Evolutionary conservation across 257 asterid species (phyloP), one percentile per base, ranked within the genome.

Genomic region (Plantago ovata): DNA sequence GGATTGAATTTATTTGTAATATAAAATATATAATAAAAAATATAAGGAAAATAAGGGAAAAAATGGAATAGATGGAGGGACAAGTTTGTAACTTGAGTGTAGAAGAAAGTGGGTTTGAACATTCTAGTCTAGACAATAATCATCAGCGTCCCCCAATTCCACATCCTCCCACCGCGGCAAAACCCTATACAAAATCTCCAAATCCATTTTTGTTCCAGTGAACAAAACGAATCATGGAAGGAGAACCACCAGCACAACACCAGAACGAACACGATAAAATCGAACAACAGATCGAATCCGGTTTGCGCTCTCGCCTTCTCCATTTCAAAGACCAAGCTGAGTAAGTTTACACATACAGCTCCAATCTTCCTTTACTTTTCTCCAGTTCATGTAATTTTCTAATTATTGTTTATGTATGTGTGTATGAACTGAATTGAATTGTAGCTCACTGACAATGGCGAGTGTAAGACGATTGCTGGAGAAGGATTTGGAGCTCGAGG

Each of bases 391-490:
- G 41, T n/a, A 9, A 28, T 10, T 19, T 13, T 67, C 39, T 66
- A 38, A 39, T 22, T 9, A 54, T 68, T 54, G n/a, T n/a, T n/a
- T n/a, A n/a, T n/a, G n/a, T n/a, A n/a, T n/a, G n/a, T 33, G 36
- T 61, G 41, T 46, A 32, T 24, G 13, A 3, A n/a, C 5, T 42
- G 41, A 8, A 28, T 28, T 60, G 18, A 14, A 62, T 38, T 56
- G 74, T 87, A 87, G 98, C 58, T 69, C 86, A 54, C 55, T 88
- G 64, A 85, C 90, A 28, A 51, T 83, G 79, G 96, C 56, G 69
- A 75, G 78, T 13, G 95, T 85, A 13, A 75, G 98, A 70, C 81
- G 98, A 68, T 69, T 92, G 44, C 45, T 92, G 56, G 98, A 92
- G 80, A 74, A 85, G 75, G 98, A 92, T 66, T 63, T 92, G 79